These are phyloP conservation scores for Candida lessepsii DNA, from an alignment of 805 yeast genomes.

Conservation along the genomic window DNA sequence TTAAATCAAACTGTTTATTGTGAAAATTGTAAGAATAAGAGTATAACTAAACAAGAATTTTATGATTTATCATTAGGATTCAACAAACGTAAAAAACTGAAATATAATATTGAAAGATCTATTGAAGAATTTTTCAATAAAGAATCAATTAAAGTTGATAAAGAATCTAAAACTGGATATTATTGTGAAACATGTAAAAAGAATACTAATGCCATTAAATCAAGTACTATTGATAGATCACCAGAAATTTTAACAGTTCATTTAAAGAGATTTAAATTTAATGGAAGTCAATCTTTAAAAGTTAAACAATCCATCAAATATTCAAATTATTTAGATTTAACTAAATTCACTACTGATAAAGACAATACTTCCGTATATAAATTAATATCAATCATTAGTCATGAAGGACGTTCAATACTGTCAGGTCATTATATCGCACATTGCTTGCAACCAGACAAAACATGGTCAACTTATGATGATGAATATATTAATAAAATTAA, in stretches of 20 bases:
- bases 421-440: conserved; percentile 93
- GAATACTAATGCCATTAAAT: conserved; percentile 74
- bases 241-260: conserved; percentile 89
- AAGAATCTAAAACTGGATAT: conserved; percentile 79
- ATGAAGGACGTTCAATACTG: conserved; percentile 88
- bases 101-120: conserved; percentile 71
- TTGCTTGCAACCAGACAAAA: conserved; percentile 86
- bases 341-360: conserved; percentile 46
- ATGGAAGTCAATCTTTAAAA: conserved; percentile 72
- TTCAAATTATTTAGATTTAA: conserved; percentile 72
- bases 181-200: conserved; percentile 83
- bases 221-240: conserved; percentile 69
- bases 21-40: conserved; percentile 73
- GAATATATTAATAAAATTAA: conserved; percentile 76
- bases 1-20: conserved; percentile 84
- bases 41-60: conserved; percentile 88
- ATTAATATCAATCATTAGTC: conserved; percentile 81
- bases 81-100: conserved; percentile 39
- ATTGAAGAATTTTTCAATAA: conserved; percentile 79
- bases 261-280: conserved; percentile 86
- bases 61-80: conserved; percentile 87
- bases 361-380: conserved; percentile 53
- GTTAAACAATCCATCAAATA: conserved; percentile 84
- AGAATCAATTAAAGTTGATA: conserved; percentile 72
- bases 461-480: conserved; percentile 95